phyloP scores from a whole-genome alignment of 495 filamentous ascomycete genomes.

The Podospora anserina region DNA sequence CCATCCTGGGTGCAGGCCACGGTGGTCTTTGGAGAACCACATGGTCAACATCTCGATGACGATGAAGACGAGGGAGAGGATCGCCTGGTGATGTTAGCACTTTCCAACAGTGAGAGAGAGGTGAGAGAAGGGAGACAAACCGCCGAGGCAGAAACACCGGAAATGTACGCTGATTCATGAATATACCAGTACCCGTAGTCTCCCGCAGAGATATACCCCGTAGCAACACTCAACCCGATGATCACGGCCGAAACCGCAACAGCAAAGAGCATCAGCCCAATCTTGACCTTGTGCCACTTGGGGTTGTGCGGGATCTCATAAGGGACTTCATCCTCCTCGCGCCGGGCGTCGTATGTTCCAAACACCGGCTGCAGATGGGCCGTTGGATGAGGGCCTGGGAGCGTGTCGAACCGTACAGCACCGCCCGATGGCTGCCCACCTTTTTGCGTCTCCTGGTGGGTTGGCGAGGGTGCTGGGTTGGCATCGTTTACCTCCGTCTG shows the following conservation, averaged over 20 bases:
- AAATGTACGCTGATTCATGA: not conserved
- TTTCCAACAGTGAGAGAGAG: not conserved
- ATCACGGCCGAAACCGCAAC: constrained; percentile 29
- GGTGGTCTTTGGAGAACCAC: constrained; percentile 22
- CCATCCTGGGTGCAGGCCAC: constrained; percentile 38
- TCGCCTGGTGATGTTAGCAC: constrained; percentile 24
- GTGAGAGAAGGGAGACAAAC: constrained; percentile 15
- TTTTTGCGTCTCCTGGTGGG: not conserved
- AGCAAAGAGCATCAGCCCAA: constrained; percentile 31
- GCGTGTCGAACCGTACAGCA: not conserved
- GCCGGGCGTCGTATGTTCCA: not conserved
- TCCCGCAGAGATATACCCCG: constrained; percentile 9
- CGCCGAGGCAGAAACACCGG: constrained; percentile 11
- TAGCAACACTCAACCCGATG: constrained; percentile 27
- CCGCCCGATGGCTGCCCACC: not conserved
- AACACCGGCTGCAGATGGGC: not conserved
- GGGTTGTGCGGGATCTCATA: constrained; percentile 5
- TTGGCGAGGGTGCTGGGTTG: not conserved
- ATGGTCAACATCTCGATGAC: constrained; percentile 36
- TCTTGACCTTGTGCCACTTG: constrained; percentile 32
- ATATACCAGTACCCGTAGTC: not conserved
- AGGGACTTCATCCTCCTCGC: not conserved
- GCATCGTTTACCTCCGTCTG: not conserved
- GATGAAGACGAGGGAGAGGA: constrained; percentile 37
- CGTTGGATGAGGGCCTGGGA: not conserved